Evolutionary conservation across 805 yeast genomes (phyloP).

Genomic region (Schwanniomyces vanrijiae): DNA sequence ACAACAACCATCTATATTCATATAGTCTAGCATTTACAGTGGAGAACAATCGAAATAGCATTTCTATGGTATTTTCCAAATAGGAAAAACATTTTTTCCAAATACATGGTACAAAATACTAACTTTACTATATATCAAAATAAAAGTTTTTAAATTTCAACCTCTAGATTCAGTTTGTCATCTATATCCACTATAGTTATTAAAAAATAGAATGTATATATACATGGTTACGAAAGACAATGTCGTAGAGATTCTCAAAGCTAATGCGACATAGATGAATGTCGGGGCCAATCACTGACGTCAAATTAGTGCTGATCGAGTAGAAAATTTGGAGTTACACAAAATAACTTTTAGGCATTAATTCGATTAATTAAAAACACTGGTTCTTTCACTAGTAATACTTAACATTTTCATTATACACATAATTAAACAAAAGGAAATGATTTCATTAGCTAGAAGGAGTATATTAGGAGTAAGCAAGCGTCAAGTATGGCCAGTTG

Average conservation of each 20-base stretch:
- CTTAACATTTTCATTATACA: neutral
- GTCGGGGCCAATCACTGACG: conserved; percentile 34
- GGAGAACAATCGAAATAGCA: neutral
- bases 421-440: conserved; percentile 6
- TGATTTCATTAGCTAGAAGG: conserved; percentile 31
- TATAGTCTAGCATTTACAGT: neutral
- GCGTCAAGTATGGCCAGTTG: conserved; percentile 13
- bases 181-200: too few species aligned
- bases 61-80: neutral
- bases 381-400: neutral
- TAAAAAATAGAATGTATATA: too few species aligned
- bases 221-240: too few species aligned
- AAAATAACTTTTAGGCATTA: neutral
- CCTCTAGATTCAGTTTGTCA: too few species aligned
- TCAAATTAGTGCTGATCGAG: conserved; percentile 36
- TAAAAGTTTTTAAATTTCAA: too few species aligned
- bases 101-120: too few species aligned
- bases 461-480: conserved; percentile 20
- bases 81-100: too few species aligned
- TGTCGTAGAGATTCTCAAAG: too few species aligned
- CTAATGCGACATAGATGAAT: conserved; percentile 1
- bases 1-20: too few species aligned
- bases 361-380: neutral
- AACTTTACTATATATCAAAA: too few species aligned
- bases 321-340: conserved; percentile 11